phyloP scores from a whole-genome alignment of 495 filamentous ascomycete species.

The Podospora bellae-mahoneyi region DNA sequence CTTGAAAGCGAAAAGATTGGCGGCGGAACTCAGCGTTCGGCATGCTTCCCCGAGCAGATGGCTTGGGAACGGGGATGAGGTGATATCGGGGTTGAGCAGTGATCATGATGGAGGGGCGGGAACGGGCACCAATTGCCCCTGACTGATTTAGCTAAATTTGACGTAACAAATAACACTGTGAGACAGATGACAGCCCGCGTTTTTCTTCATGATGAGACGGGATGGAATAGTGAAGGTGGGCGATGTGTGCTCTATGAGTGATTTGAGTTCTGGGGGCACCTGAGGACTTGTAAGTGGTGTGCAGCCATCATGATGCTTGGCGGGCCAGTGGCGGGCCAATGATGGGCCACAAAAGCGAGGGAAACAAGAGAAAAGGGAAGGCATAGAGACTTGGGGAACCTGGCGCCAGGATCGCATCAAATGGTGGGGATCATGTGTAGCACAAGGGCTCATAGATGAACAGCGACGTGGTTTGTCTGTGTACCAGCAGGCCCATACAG shows the following conservation, averaged over 20 bases:
- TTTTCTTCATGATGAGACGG: not conserved
- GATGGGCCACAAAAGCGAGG: not conserved
- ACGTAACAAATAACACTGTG: slow-evolving; percentile 8
- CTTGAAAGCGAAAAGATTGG: not conserved
- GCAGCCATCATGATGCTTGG: not conserved
- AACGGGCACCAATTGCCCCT: slow-evolving; percentile 4
- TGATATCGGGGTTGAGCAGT: not conserved
- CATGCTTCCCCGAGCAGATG: not conserved
- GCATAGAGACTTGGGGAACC: not conserved
- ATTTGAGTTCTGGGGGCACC: not conserved
- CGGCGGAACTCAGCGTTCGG: not conserved
- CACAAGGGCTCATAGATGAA: not conserved
- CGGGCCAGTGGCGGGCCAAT: not conserved
- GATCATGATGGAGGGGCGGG: slow-evolving; percentile 2
- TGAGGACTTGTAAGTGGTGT: not conserved
- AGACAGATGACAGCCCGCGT: not conserved
- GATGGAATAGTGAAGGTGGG: not conserved
- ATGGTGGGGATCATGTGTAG: not conserved
- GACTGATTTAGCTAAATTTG: slow-evolving; percentile 8
- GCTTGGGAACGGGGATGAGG: not conserved
- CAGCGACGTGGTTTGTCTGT: not conserved
- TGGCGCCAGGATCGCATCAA: not conserved
- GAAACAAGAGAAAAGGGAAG: not conserved
- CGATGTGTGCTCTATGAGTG: not conserved
- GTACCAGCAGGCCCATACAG: not conserved